Conservation (phyloP, 2,329 filamentous ascomycete species). For the Hymenoscyphus occultus region DNA sequence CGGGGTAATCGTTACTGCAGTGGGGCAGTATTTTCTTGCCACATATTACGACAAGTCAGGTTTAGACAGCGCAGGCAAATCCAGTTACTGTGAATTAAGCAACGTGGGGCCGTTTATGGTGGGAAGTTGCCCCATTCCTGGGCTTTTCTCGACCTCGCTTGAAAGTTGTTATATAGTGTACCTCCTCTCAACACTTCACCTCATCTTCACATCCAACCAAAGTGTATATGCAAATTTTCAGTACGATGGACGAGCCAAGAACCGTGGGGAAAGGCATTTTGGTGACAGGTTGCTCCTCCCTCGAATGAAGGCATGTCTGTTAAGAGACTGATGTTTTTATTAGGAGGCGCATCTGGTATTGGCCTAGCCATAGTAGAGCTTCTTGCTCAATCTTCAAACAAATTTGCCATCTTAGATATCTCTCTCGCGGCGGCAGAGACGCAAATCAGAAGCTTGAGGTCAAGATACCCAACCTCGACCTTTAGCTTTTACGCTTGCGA, state of each 20-base stretch:
- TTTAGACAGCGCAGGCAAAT: not conserved
- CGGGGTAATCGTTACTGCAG: not conserved
- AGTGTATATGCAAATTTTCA: not conserved
- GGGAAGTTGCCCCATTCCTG: not conserved
- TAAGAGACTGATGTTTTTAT: constrained; percentile 44
- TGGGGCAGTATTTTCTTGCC: not conserved
- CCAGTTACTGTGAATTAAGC: not conserved
- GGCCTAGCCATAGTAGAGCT: constrained; percentile 67
- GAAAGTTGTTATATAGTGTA: not conserved
- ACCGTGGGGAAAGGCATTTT: not conserved
- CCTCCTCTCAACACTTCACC: too few relatives aligned
- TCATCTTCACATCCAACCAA: too few relatives aligned
- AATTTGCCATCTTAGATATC: constrained; percentile 26
- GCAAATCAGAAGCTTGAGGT: constrained; percentile 18
- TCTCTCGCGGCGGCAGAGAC: constrained; percentile 24
- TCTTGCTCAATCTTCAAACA: constrained; percentile 19
- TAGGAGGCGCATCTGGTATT: constrained; percentile 72
- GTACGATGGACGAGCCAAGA: not conserved
- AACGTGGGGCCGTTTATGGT: not conserved
- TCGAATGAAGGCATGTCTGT: not conserved
- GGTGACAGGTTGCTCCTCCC: not conserved
- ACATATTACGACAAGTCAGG: not conserved
- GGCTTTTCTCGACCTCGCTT: not conserved
- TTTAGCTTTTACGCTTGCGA: constrained; percentile 30
- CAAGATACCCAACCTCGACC: constrained; percentile 16